Base-by-base conservation (phyloP, 1,139 yeast genomes). In the Candida buenavistaensis region DNA sequence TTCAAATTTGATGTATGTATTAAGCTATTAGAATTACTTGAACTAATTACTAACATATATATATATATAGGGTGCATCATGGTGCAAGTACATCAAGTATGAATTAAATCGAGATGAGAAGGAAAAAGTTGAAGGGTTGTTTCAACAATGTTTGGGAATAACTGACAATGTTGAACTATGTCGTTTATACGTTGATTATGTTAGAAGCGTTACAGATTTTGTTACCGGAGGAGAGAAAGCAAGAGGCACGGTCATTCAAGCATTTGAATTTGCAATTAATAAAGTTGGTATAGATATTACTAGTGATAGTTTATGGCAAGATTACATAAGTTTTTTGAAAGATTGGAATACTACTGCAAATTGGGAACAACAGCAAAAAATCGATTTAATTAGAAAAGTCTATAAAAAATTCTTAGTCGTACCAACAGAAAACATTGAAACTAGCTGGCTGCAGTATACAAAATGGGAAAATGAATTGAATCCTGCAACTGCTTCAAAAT, bases 201-300 rank as follows among this genome's bases (percentile, higher is more conserved):
- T 87, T 28, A 78, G 92, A 44, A 71, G 92, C 42, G 82, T 80
- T 26, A 86, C 89, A 54, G 87, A 86, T 52, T 72, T 85, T 15
- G 75, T 81, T 32, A 82, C 92, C 2, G 95, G 94, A 16, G 95
- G 95, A 22, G 95, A 86, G 48, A 80, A 78, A 45, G 94, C 96
- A 1, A 72, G 96, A 43, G 76, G 81, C 6, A 73, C 76, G 3
- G 87, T 90, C 8, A 69, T 82, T 16, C 84, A 82, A 52, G 95
- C 97, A 0, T 92, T 82, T 55, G 95, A 88, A 45, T 80, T 85
- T 55, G 96, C 95, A 2, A 68, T 87, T 21, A 78, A 74, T 26
- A 75, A 81, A 43, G 89, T 90, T 22, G 94, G 95, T 1, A 67
- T 80, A 34, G 98, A 92, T 55, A 75, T 84, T 6, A 70, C 74